phyloP scores from a whole-genome alignment of 2,329 filamentous ascomycete species.

The Diplodia intermedia region DNA sequence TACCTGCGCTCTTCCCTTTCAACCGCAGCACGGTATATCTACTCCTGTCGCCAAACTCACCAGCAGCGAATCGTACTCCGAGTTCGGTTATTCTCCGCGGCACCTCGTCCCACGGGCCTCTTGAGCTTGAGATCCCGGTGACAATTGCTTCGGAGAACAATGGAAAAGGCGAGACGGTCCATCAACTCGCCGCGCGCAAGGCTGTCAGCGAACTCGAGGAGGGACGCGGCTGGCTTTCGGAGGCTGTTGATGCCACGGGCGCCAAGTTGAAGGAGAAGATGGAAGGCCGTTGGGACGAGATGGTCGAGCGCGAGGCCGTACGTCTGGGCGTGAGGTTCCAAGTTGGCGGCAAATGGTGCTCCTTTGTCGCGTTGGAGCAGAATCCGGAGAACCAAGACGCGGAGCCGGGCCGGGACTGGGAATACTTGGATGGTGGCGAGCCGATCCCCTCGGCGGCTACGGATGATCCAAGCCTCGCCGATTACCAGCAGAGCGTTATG shows the following conservation, averaged over 20 bases:
- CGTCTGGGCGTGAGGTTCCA: slow-evolving; percentile 70
- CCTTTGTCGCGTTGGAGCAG: slow-evolving; percentile 70
- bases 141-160: slow-evolving; percentile 47
- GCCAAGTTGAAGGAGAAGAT: slow-evolving; percentile 50
- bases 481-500: not conserved
- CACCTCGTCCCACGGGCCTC: slow-evolving; percentile 62
- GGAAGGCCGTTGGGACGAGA: slow-evolving; percentile 61
- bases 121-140: slow-evolving; percentile 70
- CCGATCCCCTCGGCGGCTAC: not conserved
- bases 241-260: slow-evolving; percentile 49
- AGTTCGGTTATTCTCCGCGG: slow-evolving; percentile 66
- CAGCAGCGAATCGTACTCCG: slow-evolving; percentile 51
- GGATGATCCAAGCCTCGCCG: not conserved
- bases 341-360: slow-evolving; percentile 73
- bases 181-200: slow-evolving; percentile 74
- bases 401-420: slow-evolving; percentile 32
- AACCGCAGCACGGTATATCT: slow-evolving; percentile 71
- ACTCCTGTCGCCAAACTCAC: slow-evolving; percentile 62
- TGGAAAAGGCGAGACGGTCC: slow-evolving; percentile 62
- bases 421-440: slow-evolving; percentile 11
- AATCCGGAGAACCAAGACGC: not conserved
- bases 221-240: slow-evolving; percentile 67
- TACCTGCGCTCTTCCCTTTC: slow-evolving; percentile 72
- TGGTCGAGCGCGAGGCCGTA: slow-evolving; percentile 71
- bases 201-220: slow-evolving; percentile 73